A percentile compares a stretch with the other conserved stretches of the same genome.
Evolutionary conservation across 179 eudicot species (phyloP).

Genomic region (Heliamphora pulchella): DNA sequence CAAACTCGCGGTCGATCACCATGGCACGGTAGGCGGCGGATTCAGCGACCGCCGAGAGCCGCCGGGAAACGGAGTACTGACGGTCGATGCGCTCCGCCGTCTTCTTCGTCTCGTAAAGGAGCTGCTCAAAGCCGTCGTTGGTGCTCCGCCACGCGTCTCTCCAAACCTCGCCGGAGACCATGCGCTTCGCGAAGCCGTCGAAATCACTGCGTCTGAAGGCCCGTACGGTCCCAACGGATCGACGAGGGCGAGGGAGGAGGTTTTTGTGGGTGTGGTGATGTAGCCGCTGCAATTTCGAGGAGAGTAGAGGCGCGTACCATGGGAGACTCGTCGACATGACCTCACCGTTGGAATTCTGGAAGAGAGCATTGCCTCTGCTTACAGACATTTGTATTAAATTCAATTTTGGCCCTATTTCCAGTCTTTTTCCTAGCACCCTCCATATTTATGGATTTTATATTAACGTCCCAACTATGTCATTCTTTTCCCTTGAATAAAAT

Average conservation of each 20-base stretch:
- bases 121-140: conserved; percentile 71
- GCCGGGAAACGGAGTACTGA: conserved; percentile 47
- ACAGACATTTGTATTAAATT: too few relatives aligned
- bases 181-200: conserved; percentile 58
- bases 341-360: background rate
- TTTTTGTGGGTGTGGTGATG: conserved; percentile 6
- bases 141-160: conserved; percentile 67
- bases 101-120: conserved; percentile 66
- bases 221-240: conserved; percentile 16
- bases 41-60: conserved; percentile 41
- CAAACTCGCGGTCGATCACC: conserved; percentile 68
- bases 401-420: too few relatives aligned
- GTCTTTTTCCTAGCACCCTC: too few relatives aligned
- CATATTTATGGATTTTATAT: too few relatives aligned
- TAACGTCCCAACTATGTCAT: too few relatives aligned
- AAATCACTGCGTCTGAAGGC: conserved; percentile 67
- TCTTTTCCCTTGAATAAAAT: too few relatives aligned
- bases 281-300: conserved; percentile 20
- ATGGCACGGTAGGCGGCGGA: conserved; percentile 57
- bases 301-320: conserved; percentile 40
- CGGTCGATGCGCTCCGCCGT: conserved; percentile 82
- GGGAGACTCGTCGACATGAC: conserved; percentile 41
- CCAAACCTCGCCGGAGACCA: conserved; percentile 68
- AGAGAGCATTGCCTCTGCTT: too few relatives aligned
- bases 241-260: conserved; percentile 17